These are phyloP conservation scores for Hypoxylon sp. DNA, from an alignment of 2,329 filamentous ascomycete species.

Conservation along the genomic window DNA sequence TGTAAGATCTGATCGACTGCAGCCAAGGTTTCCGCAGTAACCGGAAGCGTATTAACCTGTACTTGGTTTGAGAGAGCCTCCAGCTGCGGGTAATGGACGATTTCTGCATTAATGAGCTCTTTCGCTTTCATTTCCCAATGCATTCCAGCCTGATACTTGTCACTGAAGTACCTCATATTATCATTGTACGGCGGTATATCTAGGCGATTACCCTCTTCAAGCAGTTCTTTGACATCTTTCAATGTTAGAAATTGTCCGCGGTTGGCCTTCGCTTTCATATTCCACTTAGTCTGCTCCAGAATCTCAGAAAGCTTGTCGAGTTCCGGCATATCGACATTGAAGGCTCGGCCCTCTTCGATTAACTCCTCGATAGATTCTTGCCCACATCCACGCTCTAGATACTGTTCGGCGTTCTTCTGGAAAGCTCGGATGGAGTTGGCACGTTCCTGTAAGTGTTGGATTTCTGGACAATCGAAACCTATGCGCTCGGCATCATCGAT, in stretches of 20 bases:
- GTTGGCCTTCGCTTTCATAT: slow-evolving; percentile 78
- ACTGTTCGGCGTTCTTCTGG: slow-evolving; percentile 79
- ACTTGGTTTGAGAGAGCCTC: slow-evolving; percentile 92
- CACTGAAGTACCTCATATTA: slow-evolving; percentile 80
- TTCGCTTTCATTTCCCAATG: slow-evolving; percentile 94
- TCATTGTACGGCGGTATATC: slow-evolving; percentile 86
- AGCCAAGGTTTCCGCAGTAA: slow-evolving; percentile 83
- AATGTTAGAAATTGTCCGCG: slow-evolving; percentile 78
- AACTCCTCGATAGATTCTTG: slow-evolving; percentile 88
- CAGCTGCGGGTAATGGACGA: slow-evolving; percentile 93
- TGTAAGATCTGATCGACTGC: slow-evolving; percentile 92
- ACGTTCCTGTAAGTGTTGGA: slow-evolving; percentile 86
- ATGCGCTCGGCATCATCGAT: slow-evolving; percentile 87
- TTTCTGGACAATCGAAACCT: slow-evolving; percentile 94
- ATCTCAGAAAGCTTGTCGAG: slow-evolving; percentile 85
- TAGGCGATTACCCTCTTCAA: slow-evolving; percentile 82
- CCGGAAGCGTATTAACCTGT: slow-evolving; percentile 76
- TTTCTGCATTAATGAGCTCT: slow-evolving; percentile 91
- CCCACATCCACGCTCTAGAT: slow-evolving; percentile 76
- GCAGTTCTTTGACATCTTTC: slow-evolving; percentile 82
- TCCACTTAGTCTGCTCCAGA: slow-evolving; percentile 90
- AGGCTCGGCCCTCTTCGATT: slow-evolving; percentile 88
- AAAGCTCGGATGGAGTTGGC: slow-evolving; percentile 88
- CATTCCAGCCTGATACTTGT: slow-evolving; percentile 82
- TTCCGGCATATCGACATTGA: slow-evolving; percentile 93